These are phyloP conservation scores for Chlamydomonas schloesseri DNA, from an alignment of 139 green algal species.

Conservation along the genomic window DNA sequence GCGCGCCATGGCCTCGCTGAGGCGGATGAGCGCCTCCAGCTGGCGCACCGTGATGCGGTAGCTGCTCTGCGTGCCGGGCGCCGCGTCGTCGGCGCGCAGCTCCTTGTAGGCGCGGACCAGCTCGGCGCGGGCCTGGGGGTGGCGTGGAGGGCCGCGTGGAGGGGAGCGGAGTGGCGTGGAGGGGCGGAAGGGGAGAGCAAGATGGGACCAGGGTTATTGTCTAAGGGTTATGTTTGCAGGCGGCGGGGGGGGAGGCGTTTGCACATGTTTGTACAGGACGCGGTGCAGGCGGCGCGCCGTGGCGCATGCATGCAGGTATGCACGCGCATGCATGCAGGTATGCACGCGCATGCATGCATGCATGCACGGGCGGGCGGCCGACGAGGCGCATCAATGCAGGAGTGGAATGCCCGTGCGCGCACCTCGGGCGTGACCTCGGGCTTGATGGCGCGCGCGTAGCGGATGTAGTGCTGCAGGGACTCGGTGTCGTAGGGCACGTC, in stretches of 20 bases:
- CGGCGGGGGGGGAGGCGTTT: neutral
- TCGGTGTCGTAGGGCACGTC: slow-evolving; percentile 85
- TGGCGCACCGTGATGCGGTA: slow-evolving; percentile 97
- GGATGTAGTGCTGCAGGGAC: slow-evolving; percentile 96
- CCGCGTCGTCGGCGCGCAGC: slow-evolving; percentile 87
- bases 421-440: slow-evolving; percentile 76
- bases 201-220: too few relatives aligned
- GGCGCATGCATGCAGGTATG: too few relatives aligned
- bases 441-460: slow-evolving; percentile 90
- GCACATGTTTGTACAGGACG: slow-evolving; percentile 3
- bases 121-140: slow-evolving; percentile 66
- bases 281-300: too few relatives aligned
- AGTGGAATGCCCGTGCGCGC: too few relatives aligned
- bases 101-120: slow-evolving; percentile 91
- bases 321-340: too few relatives aligned
- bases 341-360: too few relatives aligned
- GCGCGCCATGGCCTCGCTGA: slow-evolving; percentile 65
- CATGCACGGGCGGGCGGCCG: too few relatives aligned
- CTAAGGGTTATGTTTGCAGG: too few relatives aligned
- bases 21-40: slow-evolving; percentile 95
- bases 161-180: neutral
- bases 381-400: too few relatives aligned
- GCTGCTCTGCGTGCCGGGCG: slow-evolving; percentile 80
- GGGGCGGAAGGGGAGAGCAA: too few relatives aligned
- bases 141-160: too few relatives aligned